Evolutionary conservation across 2,329 filamentous ascomycete species (phyloP).

Genomic region (Endothia cerciana): DNA sequence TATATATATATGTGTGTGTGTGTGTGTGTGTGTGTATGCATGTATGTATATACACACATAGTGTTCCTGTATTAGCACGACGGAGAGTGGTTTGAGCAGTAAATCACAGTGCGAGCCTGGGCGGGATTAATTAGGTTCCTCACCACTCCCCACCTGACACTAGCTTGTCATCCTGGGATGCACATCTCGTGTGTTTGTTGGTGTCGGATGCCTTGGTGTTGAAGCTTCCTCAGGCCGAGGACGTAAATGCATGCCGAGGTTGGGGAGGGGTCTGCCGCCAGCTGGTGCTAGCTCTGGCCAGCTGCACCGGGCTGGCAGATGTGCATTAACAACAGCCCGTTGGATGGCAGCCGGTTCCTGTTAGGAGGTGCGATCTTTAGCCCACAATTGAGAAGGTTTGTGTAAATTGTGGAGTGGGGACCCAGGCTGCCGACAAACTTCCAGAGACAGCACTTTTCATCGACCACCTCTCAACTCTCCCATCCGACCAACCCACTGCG

Average conservation of each 20-base stretch:
- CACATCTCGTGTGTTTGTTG: too few species aligned
- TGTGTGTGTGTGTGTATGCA: too few species aligned
- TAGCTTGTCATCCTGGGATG: neutral
- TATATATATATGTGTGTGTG: too few species aligned
- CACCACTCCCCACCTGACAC: neutral
- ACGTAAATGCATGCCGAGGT: neutral
- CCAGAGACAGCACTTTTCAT: neutral
- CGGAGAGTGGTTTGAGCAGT: neutral
- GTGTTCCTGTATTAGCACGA: neutral
- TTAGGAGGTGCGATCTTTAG: neutral
- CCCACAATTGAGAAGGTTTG: conserved; percentile 9
- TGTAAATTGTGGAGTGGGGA: conserved; percentile 2
- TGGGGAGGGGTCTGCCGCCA: neutral
- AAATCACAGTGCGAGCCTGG: neutral
- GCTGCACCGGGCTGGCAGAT: neutral
- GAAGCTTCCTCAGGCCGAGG: neutral
- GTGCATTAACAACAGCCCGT: neutral
- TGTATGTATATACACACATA: too few species aligned
- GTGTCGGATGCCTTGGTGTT: neutral
- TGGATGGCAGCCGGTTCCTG: neutral
- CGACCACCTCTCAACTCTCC: conserved; percentile 7
- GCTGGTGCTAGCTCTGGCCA: neutral
- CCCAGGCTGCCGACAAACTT: neutral
- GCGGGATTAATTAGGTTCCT: neutral
- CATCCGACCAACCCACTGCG: conserved; percentile 31